Percentiles rank a stretch among this genome's conserved stretches.
phyloP scores from a whole-genome alignment of 176 grass and related monocot genomes.

The Raddia guianensis region DNA sequence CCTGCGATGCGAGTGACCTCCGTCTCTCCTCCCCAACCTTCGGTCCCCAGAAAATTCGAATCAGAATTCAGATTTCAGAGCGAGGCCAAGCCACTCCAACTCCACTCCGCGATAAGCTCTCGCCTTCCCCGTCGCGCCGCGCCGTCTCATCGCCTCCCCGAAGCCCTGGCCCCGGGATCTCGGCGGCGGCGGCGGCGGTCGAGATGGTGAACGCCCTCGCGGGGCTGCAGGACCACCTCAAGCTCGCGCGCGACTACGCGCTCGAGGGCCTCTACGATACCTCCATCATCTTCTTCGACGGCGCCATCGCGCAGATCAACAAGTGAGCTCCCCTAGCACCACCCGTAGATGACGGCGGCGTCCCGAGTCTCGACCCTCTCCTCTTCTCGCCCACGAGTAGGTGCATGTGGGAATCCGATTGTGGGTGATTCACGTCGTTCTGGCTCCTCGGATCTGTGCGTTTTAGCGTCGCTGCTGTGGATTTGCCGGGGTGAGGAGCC shows the following conservation, averaged over 20 bases:
- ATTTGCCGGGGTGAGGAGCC: constrained; percentile 1
- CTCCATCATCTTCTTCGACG: constrained; percentile 99
- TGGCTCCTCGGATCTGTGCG: constrained; percentile 22
- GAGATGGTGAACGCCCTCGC: constrained; percentile 72
- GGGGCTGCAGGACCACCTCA: constrained; percentile 95
- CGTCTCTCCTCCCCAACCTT: not conserved
- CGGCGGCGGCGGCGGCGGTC: not conserved
- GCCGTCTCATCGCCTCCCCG: not conserved
- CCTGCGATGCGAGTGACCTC: too few relatives aligned
- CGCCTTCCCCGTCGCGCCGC: not conserved
- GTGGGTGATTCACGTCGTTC: not conserved
- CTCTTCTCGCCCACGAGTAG: not conserved
- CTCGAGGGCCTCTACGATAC: constrained; percentile 98
- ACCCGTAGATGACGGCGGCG: not conserved
- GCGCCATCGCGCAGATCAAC: constrained; percentile 98
- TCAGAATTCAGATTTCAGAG: not conserved
- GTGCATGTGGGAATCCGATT: not conserved
- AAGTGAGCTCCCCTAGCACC: constrained; percentile 53
- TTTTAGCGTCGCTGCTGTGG: not conserved
- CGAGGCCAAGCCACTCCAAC: constrained; percentile 4
- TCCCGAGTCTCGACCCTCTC: not conserved
- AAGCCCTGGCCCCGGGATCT: constrained; percentile 36
- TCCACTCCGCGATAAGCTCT: not conserved
- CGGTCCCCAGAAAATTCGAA: constrained; percentile 16
- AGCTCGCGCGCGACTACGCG: constrained; percentile 91